Conservation (phyloP, 306 rosid species). For the Cucumis melo region DNA sequence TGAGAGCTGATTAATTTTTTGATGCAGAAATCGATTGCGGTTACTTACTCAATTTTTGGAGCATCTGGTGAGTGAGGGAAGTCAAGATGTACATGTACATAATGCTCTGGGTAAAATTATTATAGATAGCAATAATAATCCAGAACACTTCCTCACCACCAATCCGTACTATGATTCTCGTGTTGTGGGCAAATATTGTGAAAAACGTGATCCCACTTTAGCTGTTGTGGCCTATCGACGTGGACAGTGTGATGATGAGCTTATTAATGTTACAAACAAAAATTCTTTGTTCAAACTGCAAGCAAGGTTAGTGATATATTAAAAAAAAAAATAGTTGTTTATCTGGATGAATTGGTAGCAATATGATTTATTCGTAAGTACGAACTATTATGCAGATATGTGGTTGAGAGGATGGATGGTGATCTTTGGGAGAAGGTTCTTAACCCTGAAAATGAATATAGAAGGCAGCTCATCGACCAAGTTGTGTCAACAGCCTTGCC, state of each 20-base stretch:
- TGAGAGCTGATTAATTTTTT: slow-evolving; percentile 5
- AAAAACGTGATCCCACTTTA: slow-evolving; percentile 96
- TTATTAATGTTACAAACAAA: slow-evolving; percentile 86
- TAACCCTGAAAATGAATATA: slow-evolving; percentile 66
- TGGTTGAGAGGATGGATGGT: slow-evolving; percentile 95
- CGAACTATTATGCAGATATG: slow-evolving; percentile 50
- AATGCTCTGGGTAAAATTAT: slow-evolving; percentile 97
- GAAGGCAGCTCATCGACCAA: slow-evolving; percentile 98
- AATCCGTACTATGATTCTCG: slow-evolving; percentile 98
- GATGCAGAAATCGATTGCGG: slow-evolving; percentile 87
- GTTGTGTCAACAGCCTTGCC: slow-evolving; percentile 98
- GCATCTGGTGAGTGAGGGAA: slow-evolving; percentile 99
- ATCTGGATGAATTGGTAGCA: not conserved
- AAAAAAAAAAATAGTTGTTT: not conserved
- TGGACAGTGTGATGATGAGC: slow-evolving; percentile 98
- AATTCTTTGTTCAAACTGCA: slow-evolving; percentile 93
- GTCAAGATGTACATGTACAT: slow-evolving; percentile 98
- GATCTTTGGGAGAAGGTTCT: slow-evolving; percentile 96
- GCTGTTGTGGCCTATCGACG: slow-evolving; percentile 97
- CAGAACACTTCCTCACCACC: slow-evolving; percentile 97
- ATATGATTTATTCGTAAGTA: slow-evolving; percentile 7
- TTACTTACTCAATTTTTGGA: slow-evolving; percentile 93
- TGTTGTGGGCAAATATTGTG: slow-evolving; percentile 98
- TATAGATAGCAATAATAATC: slow-evolving; percentile 95
- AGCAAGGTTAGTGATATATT: slow-evolving; percentile 70